These are phyloP conservation scores for Xenosphaeropsis pyriputrescens DNA, from an alignment of 2,329 filamentous ascomycete species.

Conservation along the genomic window DNA sequence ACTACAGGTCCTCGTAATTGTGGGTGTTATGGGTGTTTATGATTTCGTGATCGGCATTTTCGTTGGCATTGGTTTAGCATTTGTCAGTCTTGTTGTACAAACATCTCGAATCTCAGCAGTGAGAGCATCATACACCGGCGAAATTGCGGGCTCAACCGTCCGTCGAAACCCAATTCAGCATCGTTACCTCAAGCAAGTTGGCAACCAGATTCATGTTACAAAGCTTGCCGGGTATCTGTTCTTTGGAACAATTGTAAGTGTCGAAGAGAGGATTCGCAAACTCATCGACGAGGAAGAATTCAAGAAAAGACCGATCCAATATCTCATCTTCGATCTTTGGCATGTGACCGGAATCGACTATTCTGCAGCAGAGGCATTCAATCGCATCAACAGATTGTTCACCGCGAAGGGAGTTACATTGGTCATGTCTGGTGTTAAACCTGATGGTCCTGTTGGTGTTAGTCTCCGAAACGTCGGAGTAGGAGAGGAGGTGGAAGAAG, in stretches of 20 bases:
- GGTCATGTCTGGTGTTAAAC: constrained; percentile 68
- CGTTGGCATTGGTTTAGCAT: constrained; percentile 81
- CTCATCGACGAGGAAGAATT: constrained; percentile 78
- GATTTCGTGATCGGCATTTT: constrained; percentile 94
- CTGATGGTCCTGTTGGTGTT: constrained; percentile 60
- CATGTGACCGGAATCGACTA: constrained; percentile 91
- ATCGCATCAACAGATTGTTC: constrained; percentile 76
- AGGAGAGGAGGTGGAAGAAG: constrained; percentile 34
- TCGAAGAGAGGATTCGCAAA: constrained; percentile 74
- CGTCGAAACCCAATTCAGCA: constrained; percentile 81
- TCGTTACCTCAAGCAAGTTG: constrained; percentile 72
- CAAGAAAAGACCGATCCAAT: constrained; percentile 64
- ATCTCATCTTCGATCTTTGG: constrained; percentile 75
- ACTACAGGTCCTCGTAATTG: constrained; percentile 60
- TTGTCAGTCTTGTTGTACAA: constrained; percentile 81
- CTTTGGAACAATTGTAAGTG: constrained; percentile 92
- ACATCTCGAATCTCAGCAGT: constrained; percentile 83
- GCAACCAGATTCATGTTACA: constrained; percentile 76
- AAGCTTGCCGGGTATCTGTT: constrained; percentile 95
- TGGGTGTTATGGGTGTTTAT: constrained; percentile 89
- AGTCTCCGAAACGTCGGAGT: constrained; percentile 76
- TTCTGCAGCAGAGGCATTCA: constrained; percentile 90
- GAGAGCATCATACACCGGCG: constrained; percentile 77
- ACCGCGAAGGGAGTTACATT: constrained; percentile 64
- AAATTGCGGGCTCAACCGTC: constrained; percentile 83